Conservation (phyloP, 1,284 basidiomycete species). For the Phlebopus sp. region DNA sequence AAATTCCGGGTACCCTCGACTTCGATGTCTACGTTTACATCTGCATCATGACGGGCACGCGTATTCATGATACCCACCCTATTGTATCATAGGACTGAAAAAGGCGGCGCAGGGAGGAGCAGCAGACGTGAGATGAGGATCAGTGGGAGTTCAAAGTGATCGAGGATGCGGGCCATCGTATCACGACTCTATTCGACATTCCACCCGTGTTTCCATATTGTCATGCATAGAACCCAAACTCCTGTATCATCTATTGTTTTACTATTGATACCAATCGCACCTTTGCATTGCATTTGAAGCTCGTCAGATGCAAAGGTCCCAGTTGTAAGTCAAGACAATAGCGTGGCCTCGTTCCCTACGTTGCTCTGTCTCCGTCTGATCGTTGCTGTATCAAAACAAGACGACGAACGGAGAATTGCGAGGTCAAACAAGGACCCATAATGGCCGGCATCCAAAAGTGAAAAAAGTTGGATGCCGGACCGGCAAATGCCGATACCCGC, state of each 20-base stretch:
- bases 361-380: neutral
- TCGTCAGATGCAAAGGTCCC: neutral
- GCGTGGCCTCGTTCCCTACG: neutral
- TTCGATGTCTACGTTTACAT: slow-evolving; percentile 1
- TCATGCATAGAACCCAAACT: slow-evolving; percentile 13
- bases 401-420: neutral
- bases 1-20: neutral
- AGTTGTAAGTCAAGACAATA: slow-evolving; percentile 5
- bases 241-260: slow-evolving; percentile 20
- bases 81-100: slow-evolving; percentile 26
- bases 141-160: neutral
- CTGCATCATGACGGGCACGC: slow-evolving; percentile 3
- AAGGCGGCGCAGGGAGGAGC: neutral
- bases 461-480: slow-evolving; percentile 18
- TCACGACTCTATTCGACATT: slow-evolving; percentile 22
- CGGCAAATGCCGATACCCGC: slow-evolving; percentile 26
- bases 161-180: slow-evolving; percentile 6
- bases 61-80: slow-evolving; percentile 2
- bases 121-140: neutral
- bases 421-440: neutral
- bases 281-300: neutral
- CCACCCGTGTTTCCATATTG: slow-evolving; percentile 21
- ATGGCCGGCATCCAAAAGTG: neutral
- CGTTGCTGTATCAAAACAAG: neutral
- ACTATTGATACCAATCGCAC: neutral